These are phyloP conservation scores for Wickerhamomyces strasburgensis DNA, from an alignment of 805 yeast species.

Conservation along the genomic window DNA sequence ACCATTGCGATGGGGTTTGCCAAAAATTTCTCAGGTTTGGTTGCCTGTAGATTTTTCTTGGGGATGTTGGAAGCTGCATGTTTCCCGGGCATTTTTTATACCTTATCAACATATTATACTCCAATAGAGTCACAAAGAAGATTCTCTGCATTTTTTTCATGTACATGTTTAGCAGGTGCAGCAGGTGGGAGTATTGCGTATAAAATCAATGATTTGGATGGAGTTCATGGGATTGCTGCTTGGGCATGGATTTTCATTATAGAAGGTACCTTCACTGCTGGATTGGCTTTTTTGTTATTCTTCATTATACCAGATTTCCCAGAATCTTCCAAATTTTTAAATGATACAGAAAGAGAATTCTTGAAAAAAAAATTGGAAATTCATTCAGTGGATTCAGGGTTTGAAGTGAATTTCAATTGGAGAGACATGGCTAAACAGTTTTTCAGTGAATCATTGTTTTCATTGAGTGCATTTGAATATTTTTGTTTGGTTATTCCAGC, in stretches of 20 bases:
- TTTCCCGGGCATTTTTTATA: conserved; percentile 46
- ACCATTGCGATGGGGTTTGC: conserved; percentile 41
- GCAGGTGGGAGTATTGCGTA: conserved; percentile 51
- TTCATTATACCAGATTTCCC: conserved; percentile 41
- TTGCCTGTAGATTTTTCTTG: conserved; percentile 44
- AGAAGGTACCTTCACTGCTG: conserved; percentile 42
- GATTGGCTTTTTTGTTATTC: conserved; percentile 33
- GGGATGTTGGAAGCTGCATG: conserved; percentile 53
- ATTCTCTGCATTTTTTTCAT: conserved; percentile 43
- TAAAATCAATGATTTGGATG: conserved; percentile 39
- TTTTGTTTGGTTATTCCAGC: conserved; percentile 37
- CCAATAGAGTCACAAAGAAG: conserved; percentile 44
- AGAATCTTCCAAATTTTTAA: conserved; percentile 36
- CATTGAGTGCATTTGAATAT: conserved; percentile 31
- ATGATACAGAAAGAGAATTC: conserved; percentile 34
- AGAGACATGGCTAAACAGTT: conserved; percentile 32
- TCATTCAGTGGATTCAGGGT: conserved; percentile 34
- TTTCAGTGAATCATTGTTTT: conserved; percentile 53
- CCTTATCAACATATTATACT: conserved; percentile 43
- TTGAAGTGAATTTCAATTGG: conserved; percentile 29
- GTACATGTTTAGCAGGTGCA: conserved; percentile 51
- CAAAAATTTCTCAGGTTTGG: conserved; percentile 37
- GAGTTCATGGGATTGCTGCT: conserved; percentile 40
- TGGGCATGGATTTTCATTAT: conserved; percentile 50
- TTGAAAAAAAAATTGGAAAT: conserved; percentile 33